These are phyloP conservation scores for Phytophthora ramorum DNA, from an alignment of 352 stramenopile species.

Conservation along the genomic window DNA sequence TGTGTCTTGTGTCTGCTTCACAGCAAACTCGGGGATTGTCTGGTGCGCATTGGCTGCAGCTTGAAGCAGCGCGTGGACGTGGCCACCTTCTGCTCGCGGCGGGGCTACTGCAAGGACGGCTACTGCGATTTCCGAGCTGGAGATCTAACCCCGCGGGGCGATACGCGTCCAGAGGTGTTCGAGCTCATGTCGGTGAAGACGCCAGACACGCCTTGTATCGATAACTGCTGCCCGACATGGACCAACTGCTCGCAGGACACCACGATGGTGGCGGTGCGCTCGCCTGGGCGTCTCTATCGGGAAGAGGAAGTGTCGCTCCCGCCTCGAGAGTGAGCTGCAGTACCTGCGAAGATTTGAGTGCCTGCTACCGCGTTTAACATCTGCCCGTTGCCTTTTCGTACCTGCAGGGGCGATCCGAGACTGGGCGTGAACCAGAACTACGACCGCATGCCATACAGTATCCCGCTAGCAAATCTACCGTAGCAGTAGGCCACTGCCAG, in stretches of 20 bases:
- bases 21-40: slow-evolving; percentile 72
- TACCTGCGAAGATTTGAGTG: slow-evolving; percentile 9
- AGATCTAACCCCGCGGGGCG: slow-evolving; percentile 61
- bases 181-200: slow-evolving; percentile 57
- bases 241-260: slow-evolving; percentile 54
- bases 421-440: slow-evolving; percentile 81
- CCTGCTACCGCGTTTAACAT: slow-evolving; percentile 8
- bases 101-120: slow-evolving; percentile 83
- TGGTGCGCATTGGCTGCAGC: slow-evolving; percentile 69
- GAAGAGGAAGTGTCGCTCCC: slow-evolving; percentile 62
- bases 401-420: slow-evolving; percentile 61
- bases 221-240: slow-evolving; percentile 61
- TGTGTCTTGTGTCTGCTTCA: slow-evolving; percentile 6
- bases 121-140: slow-evolving; percentile 72
- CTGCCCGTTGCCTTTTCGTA: slow-evolving; percentile 3
- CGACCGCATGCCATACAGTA: slow-evolving; percentile 80
- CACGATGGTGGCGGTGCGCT: slow-evolving; percentile 51
- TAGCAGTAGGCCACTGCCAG: slow-evolving; percentile 12
- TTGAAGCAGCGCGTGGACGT: slow-evolving; percentile 71
- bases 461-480: slow-evolving; percentile 67
- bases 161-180: slow-evolving; percentile 70
- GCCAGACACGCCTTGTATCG: slow-evolving; percentile 65
- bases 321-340: slow-evolving; percentile 56
- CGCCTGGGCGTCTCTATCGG: slow-evolving; percentile 55
- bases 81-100: slow-evolving; percentile 71